These are phyloP conservation scores for Otatea glauca DNA, from an alignment of 176 grass and related monocot species.

Conservation along the genomic window DNA sequence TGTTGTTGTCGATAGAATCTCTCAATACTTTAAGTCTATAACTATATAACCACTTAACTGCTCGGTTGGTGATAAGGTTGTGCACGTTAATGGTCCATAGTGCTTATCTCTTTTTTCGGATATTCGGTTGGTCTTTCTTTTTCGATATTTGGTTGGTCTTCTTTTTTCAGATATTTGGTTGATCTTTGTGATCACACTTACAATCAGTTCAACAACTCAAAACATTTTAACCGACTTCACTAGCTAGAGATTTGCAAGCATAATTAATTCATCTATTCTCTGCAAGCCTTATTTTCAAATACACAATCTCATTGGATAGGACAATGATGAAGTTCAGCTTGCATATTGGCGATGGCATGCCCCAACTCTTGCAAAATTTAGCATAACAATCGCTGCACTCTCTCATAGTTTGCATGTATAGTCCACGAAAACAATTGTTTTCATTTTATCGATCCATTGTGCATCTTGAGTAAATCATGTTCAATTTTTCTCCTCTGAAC, in stretches of 20 bases:
- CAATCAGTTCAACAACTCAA: constrained; percentile 37
- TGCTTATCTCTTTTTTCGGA: background rate
- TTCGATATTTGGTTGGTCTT: too few species aligned
- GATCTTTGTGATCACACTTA: constrained; percentile 24
- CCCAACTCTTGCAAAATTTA: too few species aligned
- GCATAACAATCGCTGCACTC: background rate
- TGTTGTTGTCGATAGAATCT: constrained; percentile 14
- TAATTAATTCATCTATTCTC: constrained; percentile 15
- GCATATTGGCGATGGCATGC: too few species aligned
- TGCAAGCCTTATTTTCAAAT: too few species aligned
- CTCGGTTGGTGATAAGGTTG: constrained; percentile 13
- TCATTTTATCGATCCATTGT: constrained; percentile 25
- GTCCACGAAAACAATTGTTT: background rate
- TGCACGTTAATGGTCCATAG: constrained; percentile 22
- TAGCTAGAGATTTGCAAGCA: constrained; percentile 14
- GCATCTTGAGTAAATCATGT: constrained; percentile 33
- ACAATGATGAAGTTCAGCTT: too few species aligned
- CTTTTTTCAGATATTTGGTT: constrained; percentile 10
- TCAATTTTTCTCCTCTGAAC: constrained; percentile 14
- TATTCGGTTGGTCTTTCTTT: too few species aligned
- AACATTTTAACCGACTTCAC: constrained; percentile 33
- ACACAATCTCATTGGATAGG: too few species aligned
- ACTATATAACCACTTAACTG: background rate
- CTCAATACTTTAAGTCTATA: constrained; percentile 18
- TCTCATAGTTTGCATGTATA: background rate